Evolutionary conservation across 116 monocot genomes (phyloP), one percentile per base, ranked within the genome.

Genomic region (Iris pallida): DNA sequence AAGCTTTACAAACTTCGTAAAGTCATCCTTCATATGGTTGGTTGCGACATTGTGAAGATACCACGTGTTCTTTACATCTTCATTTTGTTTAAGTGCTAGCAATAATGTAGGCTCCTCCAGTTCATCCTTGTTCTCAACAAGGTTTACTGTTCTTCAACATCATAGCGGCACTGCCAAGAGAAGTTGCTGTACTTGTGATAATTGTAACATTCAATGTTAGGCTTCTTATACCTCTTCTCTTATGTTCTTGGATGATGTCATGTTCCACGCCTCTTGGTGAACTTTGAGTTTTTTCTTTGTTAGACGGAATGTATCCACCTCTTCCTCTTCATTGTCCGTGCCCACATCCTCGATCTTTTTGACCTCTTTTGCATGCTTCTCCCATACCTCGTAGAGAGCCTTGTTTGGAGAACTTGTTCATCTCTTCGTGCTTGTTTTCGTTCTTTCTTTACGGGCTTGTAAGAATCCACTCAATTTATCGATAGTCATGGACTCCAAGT

Each of bases 401-500:
- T 55, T 55, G 8, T 16, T 55, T 55, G 8, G 4, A 55, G 16
- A 55, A 16, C 8, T 61, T 61, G 20, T 42, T 61, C 41, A 42
- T 61, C 43, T 61, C 16, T 7, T 13, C 12, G 7, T 30, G 40
- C 41, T 42, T 61, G 41, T 61, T 8, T 61, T 10, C 30, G 42
- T 41, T 4, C 7, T 61, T 43, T 40, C 12, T 52, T 66, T 9
- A 30, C 61, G 52, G 20, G 71, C 71, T 52, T 52, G 19, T 20
- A 66, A 66, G 9, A 45, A 51, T 16, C 53, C 53, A 8, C 8
- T 13, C 9, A 66, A 20, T 41, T 66, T 7, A 20, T 66, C 66
- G 10, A 66, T 9, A n/a, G 53, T 52, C 49, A 66, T 52, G 30
- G 30, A 30, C 30, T 30, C 30, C 30, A 30, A 30, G 30, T 30